Percentiles rank a stretch among this genome's conserved stretches.
Evolutionary conservation across 2,329 filamentous ascomycete species (phyloP).

Genomic region (Helotiales sp.): DNA sequence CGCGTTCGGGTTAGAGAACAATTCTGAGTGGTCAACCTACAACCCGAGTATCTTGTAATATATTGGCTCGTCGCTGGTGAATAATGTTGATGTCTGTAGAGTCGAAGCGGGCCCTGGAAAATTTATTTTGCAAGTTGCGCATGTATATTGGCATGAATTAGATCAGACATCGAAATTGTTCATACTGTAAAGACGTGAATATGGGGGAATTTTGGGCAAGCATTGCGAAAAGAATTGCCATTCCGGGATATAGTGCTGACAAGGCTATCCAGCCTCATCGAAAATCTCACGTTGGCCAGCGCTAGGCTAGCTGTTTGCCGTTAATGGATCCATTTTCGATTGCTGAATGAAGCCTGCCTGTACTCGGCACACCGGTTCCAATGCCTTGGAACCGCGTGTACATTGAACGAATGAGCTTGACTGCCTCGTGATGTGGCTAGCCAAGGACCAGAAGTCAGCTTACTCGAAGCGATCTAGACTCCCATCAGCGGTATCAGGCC

Average conservation of each 20-base stretch:
- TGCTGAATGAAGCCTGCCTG: neutral
- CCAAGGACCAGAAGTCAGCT: too few relatives aligned
- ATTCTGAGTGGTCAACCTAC: neutral
- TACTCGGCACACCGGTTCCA: neutral
- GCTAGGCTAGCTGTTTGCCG: neutral
- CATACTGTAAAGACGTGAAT: too few relatives aligned
- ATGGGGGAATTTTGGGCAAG: neutral
- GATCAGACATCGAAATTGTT: too few relatives aligned
- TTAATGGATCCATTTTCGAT: neutral
- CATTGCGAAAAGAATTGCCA: too few relatives aligned
- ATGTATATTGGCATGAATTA: too few relatives aligned
- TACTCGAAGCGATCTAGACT: too few relatives aligned
- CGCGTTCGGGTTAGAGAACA: neutral
- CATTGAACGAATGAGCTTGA: neutral
- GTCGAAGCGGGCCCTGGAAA: neutral
- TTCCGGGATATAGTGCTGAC: neutral
- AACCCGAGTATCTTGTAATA: too few relatives aligned
- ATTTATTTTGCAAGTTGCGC: neutral
- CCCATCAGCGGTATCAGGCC: too few relatives aligned
- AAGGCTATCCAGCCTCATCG: neutral
- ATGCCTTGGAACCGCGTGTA: neutral
- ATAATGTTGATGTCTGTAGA: neutral
- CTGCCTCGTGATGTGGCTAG: neutral
- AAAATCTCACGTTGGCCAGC: neutral
- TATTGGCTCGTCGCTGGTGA: neutral